Base-by-base conservation (phyloP, 2,329 filamentous ascomycete genomes). In the Daldinia eschscholtzii region DNA sequence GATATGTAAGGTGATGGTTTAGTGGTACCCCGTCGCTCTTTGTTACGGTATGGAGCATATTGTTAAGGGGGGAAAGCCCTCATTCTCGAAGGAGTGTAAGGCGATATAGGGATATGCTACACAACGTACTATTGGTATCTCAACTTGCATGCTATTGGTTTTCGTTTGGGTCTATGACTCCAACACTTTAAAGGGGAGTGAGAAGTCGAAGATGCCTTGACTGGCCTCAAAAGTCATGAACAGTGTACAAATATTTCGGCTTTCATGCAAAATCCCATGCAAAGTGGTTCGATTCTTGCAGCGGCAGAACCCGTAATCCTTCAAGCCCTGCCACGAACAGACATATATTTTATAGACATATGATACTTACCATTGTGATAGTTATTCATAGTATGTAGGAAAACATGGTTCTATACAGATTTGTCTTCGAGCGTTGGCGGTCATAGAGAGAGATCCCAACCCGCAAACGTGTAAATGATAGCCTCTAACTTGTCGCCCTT, bases 1-100 rank as follows among this genome's bases (percentile, higher is more conserved):
- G 20, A 44, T 44, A 42, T 48, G 50, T 52, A 53, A 59, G 33
- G 26, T 33, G 44, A 33, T 26, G 7, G n/a, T 52, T 33, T 10
- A 18, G 26, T 52, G 26, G 28, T 52, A 12, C 15, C 13, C 13
- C 7, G 18, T 52, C 1, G 15, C 7, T 30, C 26, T 52, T 52
- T n/a, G 15, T n/a, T 52, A 52, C 15, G 46, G 46, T 4, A 52
- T 52, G 7, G n/a, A 18, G 46, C 46, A 52, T 52, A 52, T 12
- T 4, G 3, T n/a, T 26, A 18, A 52, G 15, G n/a, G 15, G 15
- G 26, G 9, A 48, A 30, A 18, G 26, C 30, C 46, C 26, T 48
- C 26, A 13, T 13, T 52, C 46, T 33, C 26, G 46, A 52, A 26
- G 26, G 9, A 52, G 26, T 26, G 46, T 33, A 30, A 15, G 26